These are phyloP conservation scores for Eucalyptus leucophloia DNA, from an alignment of 345 rosid genomes.

Conservation along the genomic window DNA sequence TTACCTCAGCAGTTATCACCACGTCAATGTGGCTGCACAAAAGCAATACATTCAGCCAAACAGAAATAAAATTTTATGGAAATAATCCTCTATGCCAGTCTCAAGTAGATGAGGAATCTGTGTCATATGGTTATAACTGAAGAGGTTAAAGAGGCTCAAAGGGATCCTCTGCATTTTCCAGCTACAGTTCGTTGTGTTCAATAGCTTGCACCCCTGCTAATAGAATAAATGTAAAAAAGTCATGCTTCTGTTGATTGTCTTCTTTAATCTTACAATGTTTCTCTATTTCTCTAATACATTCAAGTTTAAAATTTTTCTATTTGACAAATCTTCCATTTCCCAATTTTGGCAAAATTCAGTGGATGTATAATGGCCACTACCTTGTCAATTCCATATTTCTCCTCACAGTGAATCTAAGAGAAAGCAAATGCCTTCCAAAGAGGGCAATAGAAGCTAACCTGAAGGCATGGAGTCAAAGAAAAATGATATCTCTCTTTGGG, in stretches of 20 bases:
- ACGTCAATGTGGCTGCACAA: not conserved
- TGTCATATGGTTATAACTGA: not conserved
- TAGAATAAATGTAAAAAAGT: not conserved
- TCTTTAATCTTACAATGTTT: not conserved
- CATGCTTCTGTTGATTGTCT: not conserved
- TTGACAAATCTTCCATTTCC: not conserved
- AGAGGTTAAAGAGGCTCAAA: not conserved
- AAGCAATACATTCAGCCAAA: not conserved
- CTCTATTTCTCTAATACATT: not conserved
- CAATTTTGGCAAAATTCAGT: not conserved
- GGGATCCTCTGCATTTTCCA: not conserved
- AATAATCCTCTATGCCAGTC: not conserved
- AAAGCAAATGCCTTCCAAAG: not conserved
- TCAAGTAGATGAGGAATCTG: not conserved
- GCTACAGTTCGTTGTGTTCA: conserved; percentile 41
- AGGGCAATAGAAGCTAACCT: conserved; percentile 11
- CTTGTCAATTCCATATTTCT: not conserved
- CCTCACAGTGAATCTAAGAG: not conserved
- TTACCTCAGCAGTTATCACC: not conserved
- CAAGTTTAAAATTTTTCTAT: not conserved
- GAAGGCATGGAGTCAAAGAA: conserved; percentile 40
- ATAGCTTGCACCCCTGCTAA: conserved; percentile 12
- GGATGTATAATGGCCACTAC: not conserved
- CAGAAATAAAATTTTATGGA: not conserved
- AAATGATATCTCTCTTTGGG: conserved; percentile 66